Evolutionary conservation across 495 filamentous ascomycete genomes (phyloP).

Genomic region (Penicillium canariense): DNA sequence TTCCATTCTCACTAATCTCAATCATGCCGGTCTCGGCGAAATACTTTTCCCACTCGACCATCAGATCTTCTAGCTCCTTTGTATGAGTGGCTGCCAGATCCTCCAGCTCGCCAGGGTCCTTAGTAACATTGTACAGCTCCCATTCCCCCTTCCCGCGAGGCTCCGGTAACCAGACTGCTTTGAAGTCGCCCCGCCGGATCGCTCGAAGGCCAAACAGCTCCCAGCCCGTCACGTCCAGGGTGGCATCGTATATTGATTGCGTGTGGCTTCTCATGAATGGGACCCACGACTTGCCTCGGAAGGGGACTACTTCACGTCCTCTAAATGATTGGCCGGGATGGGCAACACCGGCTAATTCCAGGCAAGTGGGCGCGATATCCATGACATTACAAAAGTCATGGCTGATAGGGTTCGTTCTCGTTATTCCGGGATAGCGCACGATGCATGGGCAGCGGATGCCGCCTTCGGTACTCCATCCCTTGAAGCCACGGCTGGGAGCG

Average conservation of each 20-base stretch:
- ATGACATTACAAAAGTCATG: constrained; percentile 50
- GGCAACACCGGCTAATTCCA: constrained; percentile 50
- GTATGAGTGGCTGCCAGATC: too few relatives aligned
- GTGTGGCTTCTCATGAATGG: background rate
- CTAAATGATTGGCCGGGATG: constrained; percentile 48
- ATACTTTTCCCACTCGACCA: too few relatives aligned
- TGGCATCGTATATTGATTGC: background rate
- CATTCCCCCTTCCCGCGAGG: constrained; percentile 23
- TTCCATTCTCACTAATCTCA: too few relatives aligned
- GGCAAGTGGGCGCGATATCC: constrained; percentile 51
- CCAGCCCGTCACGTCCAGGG: constrained; percentile 21
- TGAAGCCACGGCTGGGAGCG: constrained; percentile 49
- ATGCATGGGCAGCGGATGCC: constrained; percentile 48
- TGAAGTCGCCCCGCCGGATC: constrained; percentile 26
- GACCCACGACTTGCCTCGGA: constrained; percentile 39
- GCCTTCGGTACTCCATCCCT: constrained; percentile 50
- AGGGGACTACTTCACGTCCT: constrained; percentile 41
- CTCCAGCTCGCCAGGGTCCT: constrained; percentile 40
- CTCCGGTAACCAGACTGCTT: constrained; percentile 21
- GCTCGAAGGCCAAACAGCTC: constrained; percentile 25
- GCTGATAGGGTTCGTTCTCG: constrained; percentile 6
- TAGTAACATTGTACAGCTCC: constrained; percentile 30
- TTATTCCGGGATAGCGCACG: constrained; percentile 20
- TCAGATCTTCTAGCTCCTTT: too few relatives aligned
- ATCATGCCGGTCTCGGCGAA: too few relatives aligned